A percentile compares a stretch with the other conserved stretches of the same genome.
Evolutionary conservation across 2,329 filamentous ascomycete species (phyloP).

Genomic region (Hyphodiscus sp.): DNA sequence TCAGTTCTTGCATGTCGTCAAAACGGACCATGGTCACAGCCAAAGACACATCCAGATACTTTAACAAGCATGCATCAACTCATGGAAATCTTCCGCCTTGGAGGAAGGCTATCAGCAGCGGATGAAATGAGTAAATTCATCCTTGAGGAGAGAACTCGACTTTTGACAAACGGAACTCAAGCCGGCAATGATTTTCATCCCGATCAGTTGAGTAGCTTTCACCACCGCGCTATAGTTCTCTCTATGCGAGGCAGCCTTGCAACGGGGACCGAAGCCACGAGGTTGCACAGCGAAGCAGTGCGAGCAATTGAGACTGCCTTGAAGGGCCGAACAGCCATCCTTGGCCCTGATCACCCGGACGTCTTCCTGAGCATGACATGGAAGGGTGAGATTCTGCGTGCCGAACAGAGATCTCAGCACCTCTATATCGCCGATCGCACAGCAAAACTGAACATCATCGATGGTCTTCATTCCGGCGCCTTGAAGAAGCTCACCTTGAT

Average conservation of each 20-base stretch:
- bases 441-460: slow-evolving; percentile 18
- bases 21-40: slow-evolving; percentile 20
- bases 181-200: slow-evolving; percentile 21
- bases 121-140: slow-evolving; percentile 18
- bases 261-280: not conserved
- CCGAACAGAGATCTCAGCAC: slow-evolving; percentile 8
- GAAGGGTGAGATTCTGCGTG: slow-evolving; percentile 23
- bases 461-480: slow-evolving; percentile 16
- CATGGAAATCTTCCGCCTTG: slow-evolving; percentile 16
- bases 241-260: slow-evolving; percentile 10
- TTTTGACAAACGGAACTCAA: slow-evolving; percentile 19
- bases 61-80: slow-evolving; percentile 23
- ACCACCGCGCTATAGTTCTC: slow-evolving; percentile 22
- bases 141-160: slow-evolving; percentile 16
- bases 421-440: slow-evolving; percentile 10
- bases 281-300: slow-evolving; percentile 16
- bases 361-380: slow-evolving; percentile 19
- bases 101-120: slow-evolving; percentile 21
- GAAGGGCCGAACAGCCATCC: slow-evolving; percentile 11
- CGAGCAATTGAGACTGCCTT: slow-evolving; percentile 20
- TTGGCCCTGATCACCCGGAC: slow-evolving; percentile 21
- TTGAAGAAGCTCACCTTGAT: slow-evolving; percentile 18
- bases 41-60: slow-evolving; percentile 22
- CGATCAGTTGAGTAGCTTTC: slow-evolving; percentile 22
- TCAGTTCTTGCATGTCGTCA: slow-evolving; percentile 12